Evolutionary conservation across 352 stramenopile species (phyloP).

Genomic region (Globisporangium perplexum): DNA sequence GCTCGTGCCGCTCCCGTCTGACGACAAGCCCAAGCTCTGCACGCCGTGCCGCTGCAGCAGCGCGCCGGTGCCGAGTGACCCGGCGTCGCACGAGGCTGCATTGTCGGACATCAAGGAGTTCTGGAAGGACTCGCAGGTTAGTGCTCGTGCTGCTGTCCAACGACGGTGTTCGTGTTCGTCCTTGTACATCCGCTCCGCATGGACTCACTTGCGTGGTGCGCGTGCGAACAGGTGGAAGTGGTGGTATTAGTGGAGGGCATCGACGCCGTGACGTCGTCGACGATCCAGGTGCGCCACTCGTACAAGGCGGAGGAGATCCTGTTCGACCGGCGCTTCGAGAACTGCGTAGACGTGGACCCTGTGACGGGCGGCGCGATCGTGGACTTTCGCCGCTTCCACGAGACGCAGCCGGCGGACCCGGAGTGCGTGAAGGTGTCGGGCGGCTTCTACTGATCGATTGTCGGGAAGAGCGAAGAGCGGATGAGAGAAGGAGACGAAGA

Average conservation of each 20-base stretch:
- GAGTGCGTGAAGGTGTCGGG: slow-evolving; percentile 58
- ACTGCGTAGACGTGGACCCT: slow-evolving; percentile 84
- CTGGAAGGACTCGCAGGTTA: slow-evolving; percentile 71
- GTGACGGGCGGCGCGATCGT: slow-evolving; percentile 77
- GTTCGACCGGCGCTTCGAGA: slow-evolving; percentile 91
- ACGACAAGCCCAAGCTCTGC: slow-evolving; percentile 19
- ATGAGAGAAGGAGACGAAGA: not conserved
- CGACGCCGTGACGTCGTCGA: slow-evolving; percentile 92
- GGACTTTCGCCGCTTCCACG: slow-evolving; percentile 88
- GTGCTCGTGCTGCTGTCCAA: not conserved
- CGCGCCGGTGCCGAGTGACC: slow-evolving; percentile 15
- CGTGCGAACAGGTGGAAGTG: slow-evolving; percentile 83
- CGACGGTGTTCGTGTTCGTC: no score
- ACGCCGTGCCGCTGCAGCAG: slow-evolving; percentile 39
- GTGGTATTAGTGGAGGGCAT: slow-evolving; percentile 96
- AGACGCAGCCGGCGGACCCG: slow-evolving; percentile 46
- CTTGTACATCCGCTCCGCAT: no score
- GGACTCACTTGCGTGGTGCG: slow-evolving; percentile 7
- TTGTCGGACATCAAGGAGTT: slow-evolving; percentile 65
- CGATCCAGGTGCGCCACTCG: slow-evolving; percentile 94
- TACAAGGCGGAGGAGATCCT: slow-evolving; percentile 92
- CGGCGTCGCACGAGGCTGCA: slow-evolving; percentile 21
- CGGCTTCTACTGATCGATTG: slow-evolving; percentile 37
- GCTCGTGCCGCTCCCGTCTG: slow-evolving; percentile 20
- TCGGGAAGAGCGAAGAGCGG: not conserved